These are phyloP conservation scores for Alternaria angustiovoidea DNA, from an alignment of 2,329 filamentous ascomycete species.

Conservation along the genomic window DNA sequence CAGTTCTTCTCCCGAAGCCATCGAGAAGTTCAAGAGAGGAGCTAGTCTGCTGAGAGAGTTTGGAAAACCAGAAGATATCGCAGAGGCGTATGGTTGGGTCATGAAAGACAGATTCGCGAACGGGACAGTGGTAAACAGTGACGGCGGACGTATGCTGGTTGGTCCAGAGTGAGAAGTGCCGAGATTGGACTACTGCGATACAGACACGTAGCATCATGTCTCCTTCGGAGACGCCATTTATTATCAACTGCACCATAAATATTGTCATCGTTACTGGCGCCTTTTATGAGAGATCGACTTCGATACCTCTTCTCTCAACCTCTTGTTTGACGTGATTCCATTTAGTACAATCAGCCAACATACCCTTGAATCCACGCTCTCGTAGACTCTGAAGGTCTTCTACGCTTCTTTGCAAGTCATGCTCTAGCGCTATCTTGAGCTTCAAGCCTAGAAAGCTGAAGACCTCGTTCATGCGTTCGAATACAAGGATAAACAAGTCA, in stretches of 20 bases:
- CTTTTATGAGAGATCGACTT: slow-evolving; percentile 14
- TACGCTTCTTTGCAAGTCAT: slow-evolving; percentile 27
- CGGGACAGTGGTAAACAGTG: slow-evolving; percentile 43
- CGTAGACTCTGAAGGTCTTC: slow-evolving; percentile 23
- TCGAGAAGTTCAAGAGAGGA: slow-evolving; percentile 25
- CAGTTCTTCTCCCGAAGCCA: slow-evolving; percentile 19
- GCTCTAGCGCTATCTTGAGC: slow-evolving; percentile 35
- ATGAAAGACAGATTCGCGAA: slow-evolving; percentile 56
- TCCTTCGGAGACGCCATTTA: neutral
- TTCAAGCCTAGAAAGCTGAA: slow-evolving; percentile 39
- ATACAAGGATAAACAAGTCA: slow-evolving; percentile 35
- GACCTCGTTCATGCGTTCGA: slow-evolving; percentile 40
- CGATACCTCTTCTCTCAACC: slow-evolving; percentile 20
- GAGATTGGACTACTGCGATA: neutral
- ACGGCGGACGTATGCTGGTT: slow-evolving; percentile 50
- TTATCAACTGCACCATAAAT: neutral
- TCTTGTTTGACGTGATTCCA: slow-evolving; percentile 31
- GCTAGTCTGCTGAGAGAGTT: slow-evolving; percentile 33
- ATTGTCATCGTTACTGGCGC: neutral
- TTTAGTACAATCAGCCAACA: slow-evolving; percentile 40
- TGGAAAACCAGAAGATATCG: slow-evolving; percentile 49
- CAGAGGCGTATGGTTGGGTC: slow-evolving; percentile 55
- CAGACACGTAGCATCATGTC: neutral
- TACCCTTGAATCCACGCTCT: slow-evolving; percentile 32
- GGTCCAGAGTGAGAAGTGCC: neutral